Evolutionary conservation across 352 stramenopile species (phyloP), one percentile per base, ranked within the genome.

Genomic region (Aphanomyces euteiches): DNA sequence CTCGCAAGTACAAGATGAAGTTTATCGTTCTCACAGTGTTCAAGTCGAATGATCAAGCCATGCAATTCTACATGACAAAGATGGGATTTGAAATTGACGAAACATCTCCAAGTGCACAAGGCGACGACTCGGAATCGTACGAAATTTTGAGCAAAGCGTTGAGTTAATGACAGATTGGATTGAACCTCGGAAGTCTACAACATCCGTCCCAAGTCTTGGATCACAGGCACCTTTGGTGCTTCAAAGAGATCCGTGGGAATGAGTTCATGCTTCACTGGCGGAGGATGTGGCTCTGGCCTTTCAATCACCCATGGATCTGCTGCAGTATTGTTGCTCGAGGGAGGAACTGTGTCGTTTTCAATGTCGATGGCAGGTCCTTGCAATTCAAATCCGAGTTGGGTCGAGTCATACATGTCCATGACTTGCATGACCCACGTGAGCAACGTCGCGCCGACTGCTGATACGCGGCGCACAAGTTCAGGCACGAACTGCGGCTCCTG

Each of bases 11-110:
- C 65, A 58, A 74, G 21, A 95, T 98, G 87, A 75, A 93, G 56
- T 90, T 96, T 73, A 81, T 98, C 39, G 80, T 98, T 66, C 80
- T 98, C 57, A 98, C 95, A 3, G 95, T 98, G 21, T 98, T 98
- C 71, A 96, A 97, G 76, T 73, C 60, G 5, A 98, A 98, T 75
- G 60, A 73, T 8, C 64, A 71, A 7, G 95, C 95, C 8, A 87
- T 97, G 79, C 72, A 69, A 34, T 98, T 98, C 77, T 98, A 98
- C 77, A 79, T 74, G 56, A 69, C 88, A 36, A 92, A 81, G 41
- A 69, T 98, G 74, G 79, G 80, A 38, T 98, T 98, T 74, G 59
- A 65, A 21, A 83, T 98, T 36, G 95, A 98, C 74, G 85, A 96
- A 72, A 95, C 79, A 36, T 97, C 92, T 59, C 95, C 95, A 5